These are phyloP conservation scores for Salicornia ramosissima DNA, from an alignment of 148 eudicot species.

Conservation along the genomic window DNA sequence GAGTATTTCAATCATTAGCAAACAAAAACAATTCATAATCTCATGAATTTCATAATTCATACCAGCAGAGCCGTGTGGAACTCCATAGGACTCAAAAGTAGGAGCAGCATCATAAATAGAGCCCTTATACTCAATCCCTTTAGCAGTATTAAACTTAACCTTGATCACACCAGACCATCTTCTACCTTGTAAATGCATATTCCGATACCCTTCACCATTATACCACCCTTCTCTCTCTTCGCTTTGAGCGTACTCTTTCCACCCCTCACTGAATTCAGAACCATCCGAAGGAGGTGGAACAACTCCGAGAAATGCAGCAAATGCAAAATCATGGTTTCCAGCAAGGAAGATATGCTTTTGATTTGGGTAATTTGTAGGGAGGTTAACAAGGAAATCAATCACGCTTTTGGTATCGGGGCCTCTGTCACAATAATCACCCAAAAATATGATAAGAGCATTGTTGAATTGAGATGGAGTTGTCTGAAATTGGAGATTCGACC, in stretches of 20 bases:
- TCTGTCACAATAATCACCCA: conserved; percentile 96
- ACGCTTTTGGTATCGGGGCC: conserved; percentile 64
- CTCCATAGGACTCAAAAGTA: conserved; percentile 86
- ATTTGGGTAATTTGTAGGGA: conserved; percentile 58
- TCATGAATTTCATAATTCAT: too few species aligned
- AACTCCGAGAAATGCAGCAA: conserved; percentile 63
- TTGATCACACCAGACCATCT: conserved; percentile 77
- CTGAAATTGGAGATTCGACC: conserved; percentile 62
- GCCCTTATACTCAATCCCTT: conserved; percentile 65
- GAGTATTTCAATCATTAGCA: too few species aligned
- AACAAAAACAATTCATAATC: too few species aligned
- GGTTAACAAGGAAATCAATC: conserved; percentile 53
- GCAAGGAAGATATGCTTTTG: conserved; percentile 74
- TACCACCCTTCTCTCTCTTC: conserved; percentile 97
- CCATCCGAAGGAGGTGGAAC: conserved; percentile 50
- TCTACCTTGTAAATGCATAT: conserved; percentile 88
- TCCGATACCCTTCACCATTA: conserved; percentile 58
- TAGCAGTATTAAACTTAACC: conserved; percentile 46
- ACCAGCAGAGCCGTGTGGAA: conserved; percentile 91
- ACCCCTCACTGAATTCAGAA: conserved; percentile 45
- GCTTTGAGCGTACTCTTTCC: conserved; percentile 58
- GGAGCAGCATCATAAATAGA: conserved; percentile 79
- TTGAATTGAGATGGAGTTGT: conserved; percentile 51
- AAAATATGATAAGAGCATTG: conserved; percentile 53
- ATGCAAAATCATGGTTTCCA: conserved; percentile 82